Percentiles rank a stretch among this genome's conserved stretches.
Conservation (phyloP, 1,284 basidiomycete genomes). For the Sanghuangporus sanghuang region DNA sequence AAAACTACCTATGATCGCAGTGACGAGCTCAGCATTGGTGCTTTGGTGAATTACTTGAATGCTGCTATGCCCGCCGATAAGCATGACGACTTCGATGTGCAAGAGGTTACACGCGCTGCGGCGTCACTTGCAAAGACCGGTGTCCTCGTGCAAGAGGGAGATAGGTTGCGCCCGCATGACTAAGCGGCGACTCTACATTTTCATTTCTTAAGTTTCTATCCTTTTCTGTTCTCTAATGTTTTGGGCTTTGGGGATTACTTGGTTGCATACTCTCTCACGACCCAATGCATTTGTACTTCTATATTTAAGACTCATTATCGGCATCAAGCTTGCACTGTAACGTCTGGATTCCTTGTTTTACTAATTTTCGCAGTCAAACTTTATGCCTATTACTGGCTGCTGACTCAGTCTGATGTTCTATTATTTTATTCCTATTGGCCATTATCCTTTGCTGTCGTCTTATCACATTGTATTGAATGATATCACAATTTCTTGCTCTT, state of each 20-base stretch:
- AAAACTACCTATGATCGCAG: conserved; percentile 12
- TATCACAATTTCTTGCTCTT: too few relatives aligned
- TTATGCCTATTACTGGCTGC: not conserved
- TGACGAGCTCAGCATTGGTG: conserved; percentile 54
- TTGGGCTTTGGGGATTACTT: conserved; percentile 2
- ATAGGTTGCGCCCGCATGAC: conserved; percentile 4
- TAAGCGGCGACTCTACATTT: not conserved
- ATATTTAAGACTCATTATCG: conserved; percentile 7
- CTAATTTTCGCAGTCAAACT: not conserved
- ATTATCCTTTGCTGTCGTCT: too few relatives aligned
- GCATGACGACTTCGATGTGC: conserved; percentile 73
- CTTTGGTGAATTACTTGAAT: conserved; percentile 64
- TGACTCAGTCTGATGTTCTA: not conserved
- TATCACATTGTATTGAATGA: too few relatives aligned
- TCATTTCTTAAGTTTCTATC: not conserved
- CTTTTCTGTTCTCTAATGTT: not conserved
- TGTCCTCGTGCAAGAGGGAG: conserved; percentile 5
- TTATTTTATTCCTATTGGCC: not conserved
- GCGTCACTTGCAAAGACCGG: conserved; percentile 13
- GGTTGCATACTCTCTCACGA: not conserved
- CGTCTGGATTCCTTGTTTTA: not conserved
- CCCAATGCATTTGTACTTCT: conserved; percentile 3
- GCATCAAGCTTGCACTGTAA: not conserved
- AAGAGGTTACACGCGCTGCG: conserved; percentile 40
- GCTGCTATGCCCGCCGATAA: conserved; percentile 69